Evolutionary conservation across 2,329 filamentous ascomycete species (phyloP).

Genomic region (Claviceps purpurea): DNA sequence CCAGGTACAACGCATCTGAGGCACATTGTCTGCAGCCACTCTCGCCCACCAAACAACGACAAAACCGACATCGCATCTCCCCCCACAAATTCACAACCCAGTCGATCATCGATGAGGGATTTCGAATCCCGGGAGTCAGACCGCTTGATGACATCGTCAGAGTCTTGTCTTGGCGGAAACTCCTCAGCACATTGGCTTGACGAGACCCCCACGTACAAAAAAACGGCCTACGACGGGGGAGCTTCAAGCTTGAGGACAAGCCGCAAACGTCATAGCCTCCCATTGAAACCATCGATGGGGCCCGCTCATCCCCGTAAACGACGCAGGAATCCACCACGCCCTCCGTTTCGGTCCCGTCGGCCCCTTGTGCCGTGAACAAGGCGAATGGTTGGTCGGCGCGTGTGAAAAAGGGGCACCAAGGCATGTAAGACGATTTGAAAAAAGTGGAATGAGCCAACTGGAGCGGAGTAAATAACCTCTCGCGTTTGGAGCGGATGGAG

Average conservation of each 20-base stretch:
- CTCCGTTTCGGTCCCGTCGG: not conserved
- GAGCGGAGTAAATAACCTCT: too few relatives aligned
- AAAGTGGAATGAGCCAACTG: not conserved
- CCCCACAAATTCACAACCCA: not conserved
- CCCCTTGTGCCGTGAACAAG: not conserved
- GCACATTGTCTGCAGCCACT: not conserved
- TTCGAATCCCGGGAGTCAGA: not conserved
- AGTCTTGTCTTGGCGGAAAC: not conserved
- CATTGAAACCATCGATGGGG: not conserved
- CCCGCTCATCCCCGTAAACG: too few relatives aligned
- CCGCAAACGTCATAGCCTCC: not conserved
- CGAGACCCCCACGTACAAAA: not conserved
- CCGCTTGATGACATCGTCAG: not conserved
- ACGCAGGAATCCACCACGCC: not conserved
- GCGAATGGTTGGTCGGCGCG: too few relatives aligned
- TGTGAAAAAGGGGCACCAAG: not conserved
- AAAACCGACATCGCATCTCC: not conserved
- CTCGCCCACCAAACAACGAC: not conserved
- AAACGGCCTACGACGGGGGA: not conserved
- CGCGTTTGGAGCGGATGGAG: too few relatives aligned
- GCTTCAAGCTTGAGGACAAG: not conserved
- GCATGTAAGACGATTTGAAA: not conserved
- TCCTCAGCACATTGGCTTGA: not conserved
- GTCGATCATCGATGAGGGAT: not conserved
- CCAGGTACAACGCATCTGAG: too few relatives aligned